Evolutionary conservation across 2,329 filamentous ascomycete species (phyloP).

Genomic region (Coniochaeta sp.): DNA sequence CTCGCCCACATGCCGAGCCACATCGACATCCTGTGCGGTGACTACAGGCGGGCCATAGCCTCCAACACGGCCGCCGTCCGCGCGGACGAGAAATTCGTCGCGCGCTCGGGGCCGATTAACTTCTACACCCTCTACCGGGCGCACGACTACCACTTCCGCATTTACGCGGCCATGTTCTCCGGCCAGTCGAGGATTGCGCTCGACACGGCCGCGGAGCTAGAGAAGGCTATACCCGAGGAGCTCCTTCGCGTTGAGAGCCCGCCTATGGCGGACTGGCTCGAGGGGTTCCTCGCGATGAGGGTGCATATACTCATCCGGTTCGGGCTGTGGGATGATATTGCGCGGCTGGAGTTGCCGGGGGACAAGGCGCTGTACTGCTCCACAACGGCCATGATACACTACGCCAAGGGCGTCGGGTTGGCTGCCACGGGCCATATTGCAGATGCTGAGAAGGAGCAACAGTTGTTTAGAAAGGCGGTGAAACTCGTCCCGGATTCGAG

Average conservation of each 20-base stretch:
- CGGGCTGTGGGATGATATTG: slow-evolving; percentile 62
- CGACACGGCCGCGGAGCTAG: slow-evolving; percentile 51
- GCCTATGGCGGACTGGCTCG: slow-evolving; percentile 74
- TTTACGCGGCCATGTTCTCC: slow-evolving; percentile 74
- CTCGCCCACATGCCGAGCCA: slow-evolving; percentile 76
- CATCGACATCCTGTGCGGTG: slow-evolving; percentile 65
- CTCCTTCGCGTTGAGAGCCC: slow-evolving; percentile 58
- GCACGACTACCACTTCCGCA: slow-evolving; percentile 68
- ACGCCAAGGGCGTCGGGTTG: slow-evolving; percentile 60
- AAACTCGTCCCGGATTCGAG: slow-evolving; percentile 49
- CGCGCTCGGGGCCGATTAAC: slow-evolving; percentile 51
- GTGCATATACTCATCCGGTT: slow-evolving; percentile 68
- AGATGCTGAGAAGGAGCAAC: slow-evolving; percentile 42
- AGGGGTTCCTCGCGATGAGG: slow-evolving; percentile 61
- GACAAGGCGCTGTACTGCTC: slow-evolving; percentile 59
- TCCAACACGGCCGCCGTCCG: slow-evolving; percentile 61
- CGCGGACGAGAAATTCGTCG: slow-evolving; percentile 62
- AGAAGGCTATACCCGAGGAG: slow-evolving; percentile 54
- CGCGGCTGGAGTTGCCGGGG: slow-evolving; percentile 45
- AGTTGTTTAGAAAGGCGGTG: slow-evolving; percentile 43
- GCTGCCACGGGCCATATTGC: slow-evolving; percentile 49
- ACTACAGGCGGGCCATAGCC: slow-evolving; percentile 59
- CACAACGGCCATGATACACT: slow-evolving; percentile 61
- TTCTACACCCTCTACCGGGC: slow-evolving; percentile 73
- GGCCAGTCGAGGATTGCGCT: slow-evolving; percentile 57